Evolutionary conservation across 768 basidiomycete genomes (phyloP).

Genomic region (Amanita molliuscula): DNA sequence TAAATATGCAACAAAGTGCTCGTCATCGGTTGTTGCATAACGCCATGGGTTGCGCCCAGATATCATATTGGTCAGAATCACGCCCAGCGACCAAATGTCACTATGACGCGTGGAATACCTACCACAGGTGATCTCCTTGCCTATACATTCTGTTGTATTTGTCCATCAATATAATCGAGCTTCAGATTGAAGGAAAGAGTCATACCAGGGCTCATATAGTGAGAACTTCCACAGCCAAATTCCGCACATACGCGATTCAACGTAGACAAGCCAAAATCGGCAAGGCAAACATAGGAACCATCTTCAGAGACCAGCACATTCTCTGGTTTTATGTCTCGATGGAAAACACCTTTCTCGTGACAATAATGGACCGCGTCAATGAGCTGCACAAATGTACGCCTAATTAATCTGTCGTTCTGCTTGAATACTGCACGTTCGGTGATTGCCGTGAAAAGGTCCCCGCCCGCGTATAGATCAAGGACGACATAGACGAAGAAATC

Average conservation of each 20-base stretch:
- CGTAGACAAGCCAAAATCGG: conserved; percentile 73
- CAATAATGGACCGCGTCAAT: conserved; percentile 72
- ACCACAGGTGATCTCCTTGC: conserved; percentile 30
- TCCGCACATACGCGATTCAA: conserved; percentile 32
- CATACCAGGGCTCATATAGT: conserved; percentile 67
- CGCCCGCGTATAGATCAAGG: conserved; percentile 43
- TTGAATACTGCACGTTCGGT: conserved; percentile 42
- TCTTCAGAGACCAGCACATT: conserved; percentile 54
- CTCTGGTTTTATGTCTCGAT: conserved; percentile 85
- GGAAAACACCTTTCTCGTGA: conserved; percentile 61
- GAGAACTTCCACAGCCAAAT: conserved; percentile 48
- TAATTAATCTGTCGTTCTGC: conserved; percentile 53
- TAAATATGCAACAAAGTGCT: conserved; percentile 56
- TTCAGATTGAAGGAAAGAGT: conserved; percentile 5
- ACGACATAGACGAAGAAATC: conserved; percentile 57
- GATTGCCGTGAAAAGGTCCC: conserved; percentile 69
- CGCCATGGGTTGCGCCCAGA: conserved; percentile 74
- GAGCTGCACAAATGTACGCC: conserved; percentile 63
- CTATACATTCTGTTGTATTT: conserved; percentile 41
- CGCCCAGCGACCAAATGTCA: conserved; percentile 68
- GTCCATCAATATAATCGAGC: not conserved
- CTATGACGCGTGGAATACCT: conserved; percentile 49
- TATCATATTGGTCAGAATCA: conserved; percentile 79
- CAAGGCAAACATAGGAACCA: conserved; percentile 45
- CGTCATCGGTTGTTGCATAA: conserved; percentile 54